Evolutionary conservation across 2,329 filamentous ascomycete genomes (phyloP).

Genomic region (Coniochaeta prunicola): DNA sequence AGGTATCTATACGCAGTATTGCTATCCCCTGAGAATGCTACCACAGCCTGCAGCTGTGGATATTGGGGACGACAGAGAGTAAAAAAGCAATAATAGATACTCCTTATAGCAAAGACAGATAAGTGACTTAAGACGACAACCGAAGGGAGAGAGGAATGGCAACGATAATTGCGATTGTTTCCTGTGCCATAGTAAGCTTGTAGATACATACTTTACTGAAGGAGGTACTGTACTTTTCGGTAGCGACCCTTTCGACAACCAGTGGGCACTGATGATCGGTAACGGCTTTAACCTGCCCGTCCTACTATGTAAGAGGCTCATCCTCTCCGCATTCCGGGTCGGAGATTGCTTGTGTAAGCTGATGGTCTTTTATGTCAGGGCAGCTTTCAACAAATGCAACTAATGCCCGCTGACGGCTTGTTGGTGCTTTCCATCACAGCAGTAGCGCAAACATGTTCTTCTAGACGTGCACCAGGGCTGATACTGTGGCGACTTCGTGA

Average conservation of each 20-base stretch:
- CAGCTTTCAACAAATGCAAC: not conserved
- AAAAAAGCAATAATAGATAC: not conserved
- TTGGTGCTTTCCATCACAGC: too few species aligned
- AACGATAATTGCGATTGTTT: too few species aligned
- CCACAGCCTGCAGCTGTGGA: not conserved
- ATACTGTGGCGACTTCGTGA: too few species aligned
- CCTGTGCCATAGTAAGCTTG: not conserved
- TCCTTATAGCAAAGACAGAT: not conserved
- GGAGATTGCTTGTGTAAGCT: not conserved
- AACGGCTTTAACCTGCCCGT: not conserved
- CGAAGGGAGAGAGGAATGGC: not conserved
- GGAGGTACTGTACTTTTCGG: too few species aligned
- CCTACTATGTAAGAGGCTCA: not conserved
- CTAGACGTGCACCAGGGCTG: not conserved
- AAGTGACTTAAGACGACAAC: not conserved
- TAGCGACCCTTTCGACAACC: not conserved
- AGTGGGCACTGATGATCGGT: too few species aligned
- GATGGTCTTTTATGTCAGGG: not conserved
- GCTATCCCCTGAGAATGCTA: not conserved
- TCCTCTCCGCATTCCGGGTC: not conserved
- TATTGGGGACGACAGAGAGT: not conserved
- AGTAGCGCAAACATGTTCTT: too few species aligned
- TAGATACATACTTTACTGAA: too few species aligned
- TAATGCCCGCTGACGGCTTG: not conserved
- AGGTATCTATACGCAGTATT: too few species aligned